Evolutionary conservation across 495 filamentous ascomycete genomes (phyloP).

Genomic region (Podospora sp.): DNA sequence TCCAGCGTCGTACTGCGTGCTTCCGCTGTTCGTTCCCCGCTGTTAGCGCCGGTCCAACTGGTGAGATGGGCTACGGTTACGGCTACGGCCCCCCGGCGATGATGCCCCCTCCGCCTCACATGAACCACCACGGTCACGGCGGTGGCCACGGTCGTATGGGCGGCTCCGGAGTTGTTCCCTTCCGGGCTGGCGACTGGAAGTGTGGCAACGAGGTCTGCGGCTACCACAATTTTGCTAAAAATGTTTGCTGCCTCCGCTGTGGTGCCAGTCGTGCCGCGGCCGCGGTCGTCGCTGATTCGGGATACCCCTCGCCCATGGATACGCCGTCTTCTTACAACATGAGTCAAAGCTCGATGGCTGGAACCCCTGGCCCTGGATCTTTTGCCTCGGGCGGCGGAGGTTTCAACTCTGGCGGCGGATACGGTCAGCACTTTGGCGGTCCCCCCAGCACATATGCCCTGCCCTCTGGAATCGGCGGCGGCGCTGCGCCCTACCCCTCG

Average conservation of each 20-base stretch:
- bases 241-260: slow-evolving; percentile 94
- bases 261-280: slow-evolving; percentile 92
- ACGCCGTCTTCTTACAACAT: slow-evolving; percentile 76
- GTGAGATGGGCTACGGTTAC: slow-evolving; percentile 72
- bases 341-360: slow-evolving; percentile 78
- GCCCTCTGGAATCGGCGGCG: slow-evolving; percentile 83
- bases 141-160: slow-evolving; percentile 73
- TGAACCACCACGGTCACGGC: slow-evolving; percentile 74
- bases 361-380: slow-evolving; percentile 80
- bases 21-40: slow-evolving; percentile 99
- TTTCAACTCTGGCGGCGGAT: slow-evolving; percentile 73
- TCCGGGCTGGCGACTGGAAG: slow-evolving; percentile 98
- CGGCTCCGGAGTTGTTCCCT: slow-evolving; percentile 86
- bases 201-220: slow-evolving; percentile 97
- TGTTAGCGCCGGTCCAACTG: slow-evolving; percentile 71
- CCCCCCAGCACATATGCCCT: slow-evolving; percentile 89
- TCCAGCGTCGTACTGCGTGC: slow-evolving; percentile 96
- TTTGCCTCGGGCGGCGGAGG: slow-evolving; percentile 69
- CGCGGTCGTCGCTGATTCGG: slow-evolving; percentile 90
- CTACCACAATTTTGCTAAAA: slow-evolving; percentile 99
- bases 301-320: slow-evolving; percentile 90
- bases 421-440: slow-evolving; percentile 84
- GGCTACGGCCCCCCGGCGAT: slow-evolving; percentile 75
- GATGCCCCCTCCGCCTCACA: slow-evolving; percentile 79
- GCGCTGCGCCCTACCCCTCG: slow-evolving; percentile 77